Base-by-base conservation (phyloP, 2,329 filamentous ascomycete species). In the Dryadomyces quercivorus region DNA sequence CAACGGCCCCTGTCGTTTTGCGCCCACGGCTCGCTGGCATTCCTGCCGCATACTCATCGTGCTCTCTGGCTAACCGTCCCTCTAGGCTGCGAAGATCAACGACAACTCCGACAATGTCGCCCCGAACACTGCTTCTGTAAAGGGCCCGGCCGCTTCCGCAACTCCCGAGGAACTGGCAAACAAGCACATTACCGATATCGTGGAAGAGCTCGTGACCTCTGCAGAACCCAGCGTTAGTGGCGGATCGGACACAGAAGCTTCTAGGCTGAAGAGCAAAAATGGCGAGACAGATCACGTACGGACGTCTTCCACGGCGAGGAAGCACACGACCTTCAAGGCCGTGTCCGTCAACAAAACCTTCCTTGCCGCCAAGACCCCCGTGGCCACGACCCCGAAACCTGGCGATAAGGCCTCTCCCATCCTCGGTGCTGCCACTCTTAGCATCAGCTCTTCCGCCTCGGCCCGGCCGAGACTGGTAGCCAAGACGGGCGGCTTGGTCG, bases 261-360 rank as follows among this genome's bases (percentile, higher is more conserved):
- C 82, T 58, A 80, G 80, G 62, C 72, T 72, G 56, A 78, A 78
- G 65, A 68, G 68, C 57, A 77, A 78, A 58, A 76, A 78, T 65
- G 78, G 74, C 56, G 75, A 78, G 55, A 81, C 77, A 62, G 74
- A 75, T 50, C 80, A 88, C 65, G 70, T 71, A 57, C 81, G 80
- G 56, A 73, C 73, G 9, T 72, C 75, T 59, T 76, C 84, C 58
- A 64, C 82, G 3, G 73, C 82, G 59, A 90, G 87, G 75, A 92
- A 88, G 68, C 82, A 84, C 20, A 72, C 83, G 18, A 84, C 82
- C 13, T 93, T 94, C 75, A 94, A 93, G 69, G 81, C 88, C 18
- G 85, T 93, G 50, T 91, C 86, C 5, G 86, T 92, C 61, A 92
- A 91, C 61, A 90, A 87, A 69, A 89, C 81, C 46, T 94, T 92